A percentile compares a stretch with the other conserved stretches of the same genome.
These are phyloP conservation scores for Emmonsiellopsis sp. DNA, from an alignment of 2,329 filamentous ascomycete genomes.

Conservation along the genomic window DNA sequence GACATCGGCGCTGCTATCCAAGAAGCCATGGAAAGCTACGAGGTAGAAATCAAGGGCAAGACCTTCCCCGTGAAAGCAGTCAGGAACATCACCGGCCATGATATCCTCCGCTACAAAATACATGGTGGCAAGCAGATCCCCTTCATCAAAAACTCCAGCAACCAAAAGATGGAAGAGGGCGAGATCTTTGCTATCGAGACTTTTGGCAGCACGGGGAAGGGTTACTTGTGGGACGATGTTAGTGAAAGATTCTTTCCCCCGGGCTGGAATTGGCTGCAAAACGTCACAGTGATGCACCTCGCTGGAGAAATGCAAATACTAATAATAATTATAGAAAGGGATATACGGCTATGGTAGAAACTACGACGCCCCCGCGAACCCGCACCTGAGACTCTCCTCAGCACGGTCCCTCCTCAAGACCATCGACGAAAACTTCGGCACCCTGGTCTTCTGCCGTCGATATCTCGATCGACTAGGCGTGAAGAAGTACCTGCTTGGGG, in stretches of 20 bases:
- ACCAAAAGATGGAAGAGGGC: constrained; percentile 49
- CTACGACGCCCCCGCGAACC: constrained; percentile 24
- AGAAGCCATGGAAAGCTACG: constrained; percentile 54
- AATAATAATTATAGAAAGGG: constrained; percentile 28
- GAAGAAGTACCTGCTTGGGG: constrained; percentile 49
- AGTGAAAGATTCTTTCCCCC: background rate
- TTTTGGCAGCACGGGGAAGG: constrained; percentile 47
- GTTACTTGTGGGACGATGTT: constrained; percentile 39
- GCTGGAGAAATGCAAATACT: too few relatives aligned
- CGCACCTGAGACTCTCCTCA: constrained; percentile 37
- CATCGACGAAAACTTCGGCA: constrained; percentile 55
- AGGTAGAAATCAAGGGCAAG: constrained; percentile 44
- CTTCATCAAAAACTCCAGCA: constrained; percentile 42
- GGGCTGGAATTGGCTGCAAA: background rate
- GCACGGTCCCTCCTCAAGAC: constrained; percentile 49
- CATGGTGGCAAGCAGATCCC: constrained; percentile 49
- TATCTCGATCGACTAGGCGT: constrained; percentile 56
- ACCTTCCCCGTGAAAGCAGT: constrained; percentile 43
- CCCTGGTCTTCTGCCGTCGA: constrained; percentile 51
- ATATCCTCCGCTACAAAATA: constrained; percentile 45
- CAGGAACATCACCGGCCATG: constrained; percentile 46
- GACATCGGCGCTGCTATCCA: constrained; percentile 51
- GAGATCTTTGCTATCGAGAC: constrained; percentile 52
- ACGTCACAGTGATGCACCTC: too few relatives aligned
- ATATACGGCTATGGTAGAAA: constrained; percentile 45